Evolutionary conservation across 2,329 filamentous ascomycete genomes (phyloP).

Genomic region (Aureobasidium sp.): DNA sequence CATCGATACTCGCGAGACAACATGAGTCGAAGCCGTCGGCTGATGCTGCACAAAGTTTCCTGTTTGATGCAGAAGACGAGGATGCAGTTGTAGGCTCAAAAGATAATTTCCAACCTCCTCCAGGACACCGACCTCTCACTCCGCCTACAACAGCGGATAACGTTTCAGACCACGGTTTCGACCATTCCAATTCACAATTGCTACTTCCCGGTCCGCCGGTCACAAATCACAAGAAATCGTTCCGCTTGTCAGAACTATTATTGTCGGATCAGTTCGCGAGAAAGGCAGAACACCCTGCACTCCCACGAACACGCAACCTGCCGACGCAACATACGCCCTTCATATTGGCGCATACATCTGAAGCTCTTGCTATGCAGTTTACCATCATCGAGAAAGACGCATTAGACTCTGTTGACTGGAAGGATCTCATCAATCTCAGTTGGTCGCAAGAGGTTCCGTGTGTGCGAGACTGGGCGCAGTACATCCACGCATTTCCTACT

Average conservation of each 20-base stretch:
- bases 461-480: constrained; percentile 64
- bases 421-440: constrained; percentile 73
- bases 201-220: constrained; percentile 2
- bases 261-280: constrained; percentile 5
- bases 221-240: neutral
- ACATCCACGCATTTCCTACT: constrained; percentile 34
- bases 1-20: constrained; percentile 32
- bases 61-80: constrained; percentile 40
- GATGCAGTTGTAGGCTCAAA: constrained; percentile 24
- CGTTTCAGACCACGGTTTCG: neutral
- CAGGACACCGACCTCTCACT: constrained; percentile 35
- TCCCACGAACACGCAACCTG: constrained; percentile 7
- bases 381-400: constrained; percentile 82
- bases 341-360: constrained; percentile 72
- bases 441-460: constrained; percentile 58
- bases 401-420: constrained; percentile 81
- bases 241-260: constrained; percentile 7
- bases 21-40: neutral
- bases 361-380: constrained; percentile 72
- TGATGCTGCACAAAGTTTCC: constrained; percentile 39
- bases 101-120: constrained; percentile 23
- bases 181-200: neutral
- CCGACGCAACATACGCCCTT: constrained; percentile 59
- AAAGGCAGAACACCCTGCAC: constrained; percentile 2
- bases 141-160: constrained; percentile 35